Evolutionary conservation across 495 filamentous ascomycete genomes (phyloP).

Genomic region (Penicillium steckii): DNA sequence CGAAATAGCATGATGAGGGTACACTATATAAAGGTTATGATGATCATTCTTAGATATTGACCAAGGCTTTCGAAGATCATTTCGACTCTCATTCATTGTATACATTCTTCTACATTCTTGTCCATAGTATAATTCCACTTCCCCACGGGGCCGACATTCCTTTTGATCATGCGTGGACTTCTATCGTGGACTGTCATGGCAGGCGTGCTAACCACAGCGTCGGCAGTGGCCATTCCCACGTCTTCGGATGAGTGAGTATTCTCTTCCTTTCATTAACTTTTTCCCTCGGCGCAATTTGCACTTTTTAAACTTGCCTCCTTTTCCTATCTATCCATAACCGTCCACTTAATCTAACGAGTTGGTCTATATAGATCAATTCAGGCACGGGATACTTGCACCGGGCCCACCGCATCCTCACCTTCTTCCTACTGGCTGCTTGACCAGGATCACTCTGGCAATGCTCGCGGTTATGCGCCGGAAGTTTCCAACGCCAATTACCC

Average conservation of each 20-base stretch:
- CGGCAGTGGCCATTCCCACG: slow-evolving; percentile 1
- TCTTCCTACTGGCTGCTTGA: slow-evolving; percentile 29
- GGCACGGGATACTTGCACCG: slow-evolving; percentile 6
- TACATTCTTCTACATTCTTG: not conserved
- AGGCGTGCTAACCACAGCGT: not conserved
- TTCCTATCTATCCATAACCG: no score
- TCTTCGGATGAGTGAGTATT: not conserved
- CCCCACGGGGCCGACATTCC: no score
- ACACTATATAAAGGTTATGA: not conserved
- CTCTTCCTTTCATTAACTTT: not conserved
- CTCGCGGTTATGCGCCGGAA: slow-evolving; percentile 37
- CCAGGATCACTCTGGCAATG: slow-evolving; percentile 25
- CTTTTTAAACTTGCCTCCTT: no score
- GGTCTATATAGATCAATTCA: not conserved
- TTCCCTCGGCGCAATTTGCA: no score
- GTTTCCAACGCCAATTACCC: slow-evolving; percentile 42
- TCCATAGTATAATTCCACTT: not conserved
- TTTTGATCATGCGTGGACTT: slow-evolving; percentile 5
- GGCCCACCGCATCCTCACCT: slow-evolving; percentile 12
- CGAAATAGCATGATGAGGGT: not conserved
- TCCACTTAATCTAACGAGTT: no score
- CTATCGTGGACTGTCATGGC: slow-evolving; percentile 7
- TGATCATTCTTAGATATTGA: not conserved
- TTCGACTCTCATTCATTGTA: no score
- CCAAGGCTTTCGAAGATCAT: no score